A percentile compares a stretch with the other conserved stretches of the same genome.
These are phyloP conservation scores for Corchorus capsularis DNA, from an alignment of 345 rosid genomes.

Conservation along the genomic window DNA sequence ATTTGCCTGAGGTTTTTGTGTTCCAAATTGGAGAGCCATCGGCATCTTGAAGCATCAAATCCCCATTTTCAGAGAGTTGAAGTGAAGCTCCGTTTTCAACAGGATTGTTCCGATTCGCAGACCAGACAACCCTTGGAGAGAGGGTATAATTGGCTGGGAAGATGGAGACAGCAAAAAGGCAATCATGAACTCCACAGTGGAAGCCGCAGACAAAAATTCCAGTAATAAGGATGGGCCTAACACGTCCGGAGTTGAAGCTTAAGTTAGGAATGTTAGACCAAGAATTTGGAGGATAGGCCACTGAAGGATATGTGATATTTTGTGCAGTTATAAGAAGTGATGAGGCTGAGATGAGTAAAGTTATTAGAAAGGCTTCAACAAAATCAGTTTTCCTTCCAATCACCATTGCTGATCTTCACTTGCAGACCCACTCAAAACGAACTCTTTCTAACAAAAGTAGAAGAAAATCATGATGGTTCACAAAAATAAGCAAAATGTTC, in stretches of 20 bases:
- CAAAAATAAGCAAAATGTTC: too few species aligned
- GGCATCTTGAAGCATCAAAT: conserved; percentile 24
- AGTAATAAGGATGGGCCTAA: background rate
- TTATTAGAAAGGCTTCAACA: background rate
- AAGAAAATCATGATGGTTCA: background rate
- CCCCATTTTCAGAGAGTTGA: conserved; percentile 23
- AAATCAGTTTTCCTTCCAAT: background rate
- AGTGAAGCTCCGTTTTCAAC: conserved; percentile 12
- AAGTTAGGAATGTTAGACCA: background rate
- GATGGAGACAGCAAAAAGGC: conserved; percentile 13
- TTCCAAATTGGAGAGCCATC: conserved; percentile 28
- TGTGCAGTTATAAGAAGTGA: background rate
- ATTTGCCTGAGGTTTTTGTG: conserved; percentile 22
- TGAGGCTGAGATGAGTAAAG: background rate
- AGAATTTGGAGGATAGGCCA: background rate
- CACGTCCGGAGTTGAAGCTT: background rate
- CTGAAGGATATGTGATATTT: background rate
- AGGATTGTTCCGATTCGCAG: conserved; percentile 30
- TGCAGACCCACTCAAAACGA: background rate
- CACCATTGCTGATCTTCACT: background rate
- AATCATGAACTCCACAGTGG: background rate
- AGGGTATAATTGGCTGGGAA: background rate
- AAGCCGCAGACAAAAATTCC: background rate
- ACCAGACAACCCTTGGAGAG: conserved; percentile 25
- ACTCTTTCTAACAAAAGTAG: background rate